Conservation (phyloP, 257 asterid genomes). For the Solanum microdontum region DNA sequence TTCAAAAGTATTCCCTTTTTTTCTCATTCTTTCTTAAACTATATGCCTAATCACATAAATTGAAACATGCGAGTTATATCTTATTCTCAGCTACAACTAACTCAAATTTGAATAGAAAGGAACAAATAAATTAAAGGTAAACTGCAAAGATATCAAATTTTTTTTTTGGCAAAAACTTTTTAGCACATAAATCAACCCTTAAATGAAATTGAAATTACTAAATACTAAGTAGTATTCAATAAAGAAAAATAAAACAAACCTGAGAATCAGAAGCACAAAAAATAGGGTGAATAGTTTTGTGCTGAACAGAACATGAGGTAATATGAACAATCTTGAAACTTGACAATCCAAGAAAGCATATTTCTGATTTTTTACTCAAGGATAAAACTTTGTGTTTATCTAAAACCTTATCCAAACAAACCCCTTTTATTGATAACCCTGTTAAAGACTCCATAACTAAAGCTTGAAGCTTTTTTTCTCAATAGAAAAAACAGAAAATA, state of each 20-base stretch:
- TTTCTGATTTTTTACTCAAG: constrained; percentile 7
- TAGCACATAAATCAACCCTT: not conserved
- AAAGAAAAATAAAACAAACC: constrained; percentile 8
- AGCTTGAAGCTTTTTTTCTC: not conserved
- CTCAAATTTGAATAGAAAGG: not conserved
- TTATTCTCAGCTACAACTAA: not conserved
- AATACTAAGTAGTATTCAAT: not conserved
- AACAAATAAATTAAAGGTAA: not conserved
- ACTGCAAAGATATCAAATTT: not conserved
- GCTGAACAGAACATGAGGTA: constrained; percentile 10
- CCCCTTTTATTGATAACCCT: constrained; percentile 20
- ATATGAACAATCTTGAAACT: constrained; percentile 13
- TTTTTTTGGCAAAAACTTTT: not conserved
- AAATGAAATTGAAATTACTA: not conserved
- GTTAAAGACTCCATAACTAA: constrained; percentile 38
- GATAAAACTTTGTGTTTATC: not conserved
- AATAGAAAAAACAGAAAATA: not conserved
- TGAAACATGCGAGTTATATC: not conserved
- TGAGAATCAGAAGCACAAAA: constrained; percentile 17
- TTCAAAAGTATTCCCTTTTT: too few relatives aligned
- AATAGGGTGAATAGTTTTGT: constrained; percentile 17
- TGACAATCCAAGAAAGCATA: constrained; percentile 11
- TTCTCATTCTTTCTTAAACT: not conserved
- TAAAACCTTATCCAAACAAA: constrained; percentile 13
- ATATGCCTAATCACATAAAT: not conserved